phyloP scores from a whole-genome alignment of 495 filamentous ascomycete species.

The Penicillium odoratum region DNA sequence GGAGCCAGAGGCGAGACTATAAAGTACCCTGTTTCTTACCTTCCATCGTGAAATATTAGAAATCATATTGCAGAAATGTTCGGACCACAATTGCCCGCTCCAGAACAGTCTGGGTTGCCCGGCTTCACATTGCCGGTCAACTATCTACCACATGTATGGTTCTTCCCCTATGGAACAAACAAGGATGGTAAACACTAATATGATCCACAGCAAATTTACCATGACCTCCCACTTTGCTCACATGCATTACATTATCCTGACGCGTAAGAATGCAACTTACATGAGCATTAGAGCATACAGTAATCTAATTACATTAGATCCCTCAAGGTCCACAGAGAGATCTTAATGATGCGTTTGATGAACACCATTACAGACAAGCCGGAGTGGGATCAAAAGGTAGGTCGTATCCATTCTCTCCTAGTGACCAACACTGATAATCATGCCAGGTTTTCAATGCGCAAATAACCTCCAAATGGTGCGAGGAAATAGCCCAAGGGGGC shows the following conservation, averaged over 20 bases:
- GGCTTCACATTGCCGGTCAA: not conserved
- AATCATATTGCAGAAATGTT: not conserved
- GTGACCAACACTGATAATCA: not conserved
- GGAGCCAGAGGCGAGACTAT: not conserved
- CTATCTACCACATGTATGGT: not conserved
- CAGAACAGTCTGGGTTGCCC: not conserved
- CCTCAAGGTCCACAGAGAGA: slow-evolving; percentile 1
- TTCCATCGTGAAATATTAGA: not conserved
- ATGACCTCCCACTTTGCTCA: not conserved
- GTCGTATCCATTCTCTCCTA: not conserved
- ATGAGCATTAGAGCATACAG: not conserved
- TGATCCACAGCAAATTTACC: not conserved
- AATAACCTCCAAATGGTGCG: slow-evolving; percentile 39
- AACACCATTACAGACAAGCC: slow-evolving; percentile 45
- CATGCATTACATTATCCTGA: not conserved
- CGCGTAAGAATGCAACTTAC: not conserved
- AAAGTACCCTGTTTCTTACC: not conserved
- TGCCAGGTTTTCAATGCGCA: slow-evolving; percentile 43
- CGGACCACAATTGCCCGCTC: not conserved
- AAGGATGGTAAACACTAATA: not conserved
- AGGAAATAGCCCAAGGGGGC: slow-evolving; percentile 28
- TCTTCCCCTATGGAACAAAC: not conserved
- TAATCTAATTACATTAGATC: not conserved
- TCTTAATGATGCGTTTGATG: slow-evolving; percentile 36
- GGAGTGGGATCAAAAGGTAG: slow-evolving; percentile 50